Conservation (phyloP, 129 eudicot genomes). For the Tagetes erecta region DNA sequence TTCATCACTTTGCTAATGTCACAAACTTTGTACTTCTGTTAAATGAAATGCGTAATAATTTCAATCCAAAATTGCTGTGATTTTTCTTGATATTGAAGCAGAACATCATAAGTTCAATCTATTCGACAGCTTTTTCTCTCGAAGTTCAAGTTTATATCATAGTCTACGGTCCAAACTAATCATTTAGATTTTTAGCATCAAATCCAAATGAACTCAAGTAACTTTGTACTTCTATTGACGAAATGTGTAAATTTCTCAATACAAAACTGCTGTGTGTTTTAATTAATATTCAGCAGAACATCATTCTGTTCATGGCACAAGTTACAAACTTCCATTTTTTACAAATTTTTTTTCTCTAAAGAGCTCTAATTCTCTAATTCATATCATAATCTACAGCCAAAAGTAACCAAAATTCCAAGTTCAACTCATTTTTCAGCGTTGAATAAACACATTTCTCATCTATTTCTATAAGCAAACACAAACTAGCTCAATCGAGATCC, state of each 20-base stretch:
- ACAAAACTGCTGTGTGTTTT: not conserved
- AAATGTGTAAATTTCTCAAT: not conserved
- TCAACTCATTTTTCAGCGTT: not conserved
- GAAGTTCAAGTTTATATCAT: not conserved
- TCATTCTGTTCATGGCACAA: not conserved
- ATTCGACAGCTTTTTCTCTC: not conserved
- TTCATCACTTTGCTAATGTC: not conserved
- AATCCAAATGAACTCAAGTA: not conserved
- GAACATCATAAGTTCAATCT: not conserved
- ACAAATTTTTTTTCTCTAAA: no score
- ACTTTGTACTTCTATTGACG: not conserved
- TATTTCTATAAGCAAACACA: not conserved
- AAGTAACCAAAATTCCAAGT: not conserved
- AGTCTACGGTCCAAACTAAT: not conserved
- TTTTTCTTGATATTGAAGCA: slow-evolving; percentile 4
- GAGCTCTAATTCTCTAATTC: not conserved
- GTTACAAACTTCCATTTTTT: not conserved
- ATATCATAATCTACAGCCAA: not conserved
- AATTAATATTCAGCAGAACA: not conserved
- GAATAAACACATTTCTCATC: not conserved
- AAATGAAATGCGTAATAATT: not conserved
- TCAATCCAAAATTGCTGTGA: not conserved
- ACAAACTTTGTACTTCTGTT: not conserved
- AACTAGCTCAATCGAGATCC: not conserved
- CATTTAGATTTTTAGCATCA: slow-evolving; percentile 3